A percentile compares a stretch with the other conserved stretches of the same genome.
phyloP scores from a whole-genome alignment of 2,329 filamentous ascomycete genomes.

The Parastagonospora avenae region DNA sequence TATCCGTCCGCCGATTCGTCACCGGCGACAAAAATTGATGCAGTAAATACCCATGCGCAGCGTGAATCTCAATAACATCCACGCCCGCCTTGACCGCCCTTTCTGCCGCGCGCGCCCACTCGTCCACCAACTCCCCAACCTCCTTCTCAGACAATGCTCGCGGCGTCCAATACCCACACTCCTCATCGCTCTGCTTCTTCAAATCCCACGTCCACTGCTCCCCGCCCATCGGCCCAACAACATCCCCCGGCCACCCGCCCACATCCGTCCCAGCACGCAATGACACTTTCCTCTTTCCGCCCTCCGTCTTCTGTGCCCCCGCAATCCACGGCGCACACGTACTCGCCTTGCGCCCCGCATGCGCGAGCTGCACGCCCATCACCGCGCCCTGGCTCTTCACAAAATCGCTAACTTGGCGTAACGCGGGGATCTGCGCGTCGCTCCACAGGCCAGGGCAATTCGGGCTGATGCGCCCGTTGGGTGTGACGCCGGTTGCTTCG shows the following conservation, averaged over 20 bases:
- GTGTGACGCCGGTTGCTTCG: conserved; percentile 45
- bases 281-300: conserved; percentile 32
- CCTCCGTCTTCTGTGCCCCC: conserved; percentile 15
- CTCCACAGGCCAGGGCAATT: conserved; percentile 45
- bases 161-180: conserved; percentile 46
- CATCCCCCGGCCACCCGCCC: conserved; percentile 44
- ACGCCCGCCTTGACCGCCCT: conserved; percentile 45
- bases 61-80: conserved; percentile 51
- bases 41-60: conserved; percentile 50
- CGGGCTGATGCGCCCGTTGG: conserved; percentile 43
- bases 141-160: conserved; percentile 45
- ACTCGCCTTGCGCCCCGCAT: conserved; percentile 43
- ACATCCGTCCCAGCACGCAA: conserved; percentile 32
- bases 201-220: conserved; percentile 49
- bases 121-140: conserved; percentile 45
- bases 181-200: conserved; percentile 33
- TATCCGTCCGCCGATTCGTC: conserved; percentile 50
- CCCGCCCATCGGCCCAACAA: conserved; percentile 45
- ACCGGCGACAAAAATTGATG: conserved; percentile 49
- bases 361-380: conserved; percentile 43
- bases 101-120: conserved; percentile 47
- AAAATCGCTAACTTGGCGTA: conserved; percentile 41
- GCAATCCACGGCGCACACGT: conserved; percentile 42
- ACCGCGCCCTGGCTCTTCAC: conserved; percentile 41
- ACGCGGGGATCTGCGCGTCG: conserved; percentile 43